These are phyloP conservation scores for Cylindrotheca fusiformis DNA, from an alignment of 108 stramenopile species.

Conservation along the genomic window DNA sequence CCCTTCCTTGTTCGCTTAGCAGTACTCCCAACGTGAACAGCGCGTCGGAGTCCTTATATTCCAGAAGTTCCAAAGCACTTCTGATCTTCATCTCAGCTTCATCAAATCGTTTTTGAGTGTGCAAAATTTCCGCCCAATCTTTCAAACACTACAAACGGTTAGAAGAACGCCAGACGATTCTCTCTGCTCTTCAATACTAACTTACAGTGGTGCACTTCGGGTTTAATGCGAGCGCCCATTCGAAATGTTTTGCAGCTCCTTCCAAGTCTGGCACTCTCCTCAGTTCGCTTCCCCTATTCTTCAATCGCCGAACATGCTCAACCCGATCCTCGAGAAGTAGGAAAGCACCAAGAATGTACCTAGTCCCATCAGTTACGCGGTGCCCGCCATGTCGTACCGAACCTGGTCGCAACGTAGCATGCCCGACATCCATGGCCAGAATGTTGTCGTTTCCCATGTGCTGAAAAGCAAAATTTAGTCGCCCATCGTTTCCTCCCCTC, in stretches of 20 bases:
- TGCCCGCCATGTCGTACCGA: constrained; percentile 64
- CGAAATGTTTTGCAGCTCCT: constrained; percentile 48
- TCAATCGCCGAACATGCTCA: constrained; percentile 61
- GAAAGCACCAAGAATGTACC: constrained; percentile 66
- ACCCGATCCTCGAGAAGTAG: constrained; percentile 56
- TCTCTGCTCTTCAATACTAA: background rate
- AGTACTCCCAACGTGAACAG: constrained; percentile 57
- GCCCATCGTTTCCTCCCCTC: no score
- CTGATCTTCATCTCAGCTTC: constrained; percentile 47
- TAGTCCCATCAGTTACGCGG: constrained; percentile 35
- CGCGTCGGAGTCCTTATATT: constrained; percentile 56
- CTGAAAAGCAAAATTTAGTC: no score
- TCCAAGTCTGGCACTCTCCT: constrained; percentile 33
- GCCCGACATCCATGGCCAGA: constrained; percentile 62
- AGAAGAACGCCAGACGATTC: background rate
- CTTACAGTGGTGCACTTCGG: constrained; percentile 48
- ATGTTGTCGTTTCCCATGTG: constrained; percentile 53
- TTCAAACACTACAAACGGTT: constrained; percentile 36
- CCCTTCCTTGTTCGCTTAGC: constrained; percentile 44
- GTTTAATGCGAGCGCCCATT: constrained; percentile 60
- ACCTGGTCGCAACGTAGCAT: constrained; percentile 62
- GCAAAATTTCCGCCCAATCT: constrained; percentile 57
- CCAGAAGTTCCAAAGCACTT: constrained; percentile 45
- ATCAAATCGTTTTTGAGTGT: constrained; percentile 33
- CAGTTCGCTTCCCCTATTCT: constrained; percentile 57